Evolutionary conservation across 1,284 basidiomycete species (phyloP), one percentile per base, ranked within the genome.

Genomic region (Lentinula novae-zelandiae): DNA sequence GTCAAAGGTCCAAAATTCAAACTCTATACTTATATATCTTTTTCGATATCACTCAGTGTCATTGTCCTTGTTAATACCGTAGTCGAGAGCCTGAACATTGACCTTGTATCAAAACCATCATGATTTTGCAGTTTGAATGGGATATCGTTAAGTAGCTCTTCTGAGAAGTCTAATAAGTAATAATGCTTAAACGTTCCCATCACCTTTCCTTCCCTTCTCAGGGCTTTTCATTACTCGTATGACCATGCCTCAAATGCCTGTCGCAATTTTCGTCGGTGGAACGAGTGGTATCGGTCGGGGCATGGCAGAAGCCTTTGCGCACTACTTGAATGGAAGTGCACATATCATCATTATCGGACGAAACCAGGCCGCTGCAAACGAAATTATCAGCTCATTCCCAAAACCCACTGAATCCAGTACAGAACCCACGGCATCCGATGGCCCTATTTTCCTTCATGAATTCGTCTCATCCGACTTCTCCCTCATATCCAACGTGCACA

Each of bases 251-350:
- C 62, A 64, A 46, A 12, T 62, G 9, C 75, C 76, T 0, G 69
- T 73, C 1, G 73, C 72, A 12, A 65, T 78, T n/a, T 73, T 77
- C 60, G 68, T 76, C n/a, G 75, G 77, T 5, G 73, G 72, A 9
- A 75, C 78, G 0, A 69, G 72, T 4, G 77, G 77, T 9, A 72
- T 78, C 8, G 75, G 77, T 1, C 68, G 73, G 58, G 72, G 65
- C 0, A 72, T 73, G 53, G 72, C 67, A 0, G 63, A 67, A 38
- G 63, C 66, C 5, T 71, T 77, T 31, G 73, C 71, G 0, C 49
- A 58, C 4, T 62, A 69, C 46, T 71, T 70, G 3, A 67, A 73
- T 6, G 72, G 73, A 17, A 67, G 67, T 13, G 67, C 68, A 2
- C 69, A 71, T 38, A 70, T 78, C 44, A 65, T 76, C 56, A 66